Conservation (phyloP, 1,139 yeast species). For the Torulaspora globosa region DNA sequence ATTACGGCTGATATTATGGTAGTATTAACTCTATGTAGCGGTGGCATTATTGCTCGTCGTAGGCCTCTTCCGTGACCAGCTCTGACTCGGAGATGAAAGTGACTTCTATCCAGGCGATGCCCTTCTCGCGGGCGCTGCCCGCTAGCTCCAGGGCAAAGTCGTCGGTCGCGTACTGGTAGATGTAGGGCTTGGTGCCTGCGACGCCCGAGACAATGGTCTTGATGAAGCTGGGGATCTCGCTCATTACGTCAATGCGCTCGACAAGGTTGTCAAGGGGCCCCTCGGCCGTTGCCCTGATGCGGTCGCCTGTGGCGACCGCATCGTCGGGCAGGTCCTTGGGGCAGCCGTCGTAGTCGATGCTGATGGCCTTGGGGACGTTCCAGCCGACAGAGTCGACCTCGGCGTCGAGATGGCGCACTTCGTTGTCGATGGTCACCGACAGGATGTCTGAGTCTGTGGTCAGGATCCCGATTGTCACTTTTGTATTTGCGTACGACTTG, state of each 20-base stretch:
- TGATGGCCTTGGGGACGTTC: conserved; percentile 75
- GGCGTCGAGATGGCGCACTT: conserved; percentile 57
- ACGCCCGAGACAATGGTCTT: conserved; percentile 91
- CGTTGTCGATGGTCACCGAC: conserved; percentile 63
- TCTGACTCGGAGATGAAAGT: conserved; percentile 59
- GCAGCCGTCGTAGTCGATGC: conserved; percentile 54
- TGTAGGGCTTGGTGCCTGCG: conserved; percentile 92
- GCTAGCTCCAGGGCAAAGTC: conserved; percentile 39
- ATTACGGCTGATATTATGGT: neutral
- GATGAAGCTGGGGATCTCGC: conserved; percentile 91
- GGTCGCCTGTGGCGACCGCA: conserved; percentile 37
- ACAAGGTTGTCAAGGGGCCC: conserved; percentile 59
- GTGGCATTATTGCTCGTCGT: conserved; percentile 20
- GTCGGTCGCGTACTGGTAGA: conserved; percentile 76
- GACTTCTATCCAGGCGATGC: conserved; percentile 76
- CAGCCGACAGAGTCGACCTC: conserved; percentile 79
- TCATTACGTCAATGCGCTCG: conserved; percentile 96
- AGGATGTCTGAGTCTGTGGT: conserved; percentile 61
- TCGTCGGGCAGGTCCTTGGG: conserved; percentile 41
- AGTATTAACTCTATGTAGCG: conserved; percentile 1
- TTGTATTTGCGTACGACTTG: conserved; percentile 75
- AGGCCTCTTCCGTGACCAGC: conserved; percentile 29
- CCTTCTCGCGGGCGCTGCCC: conserved; percentile 42
- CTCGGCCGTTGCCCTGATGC: conserved; percentile 42
- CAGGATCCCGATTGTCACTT: conserved; percentile 74